Percentiles rank a stretch among this genome's conserved stretches.
Conservation (phyloP, 345 rosid genomes). For the Eucalyptus coolabah region DNA sequence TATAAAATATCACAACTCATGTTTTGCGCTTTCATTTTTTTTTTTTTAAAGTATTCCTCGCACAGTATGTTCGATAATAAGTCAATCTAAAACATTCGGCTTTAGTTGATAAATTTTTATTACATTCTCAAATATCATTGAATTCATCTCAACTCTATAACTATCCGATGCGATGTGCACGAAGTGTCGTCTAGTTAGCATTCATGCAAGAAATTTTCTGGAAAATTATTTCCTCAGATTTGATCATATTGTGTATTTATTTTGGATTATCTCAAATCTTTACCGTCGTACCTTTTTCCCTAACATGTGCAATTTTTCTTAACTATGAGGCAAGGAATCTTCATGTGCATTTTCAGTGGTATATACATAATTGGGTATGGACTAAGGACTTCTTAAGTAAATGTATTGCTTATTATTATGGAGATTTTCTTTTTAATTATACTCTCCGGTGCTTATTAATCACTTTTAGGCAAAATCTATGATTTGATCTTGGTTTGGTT, state of each 20-base stretch:
- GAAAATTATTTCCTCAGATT: neutral
- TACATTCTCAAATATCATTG: neutral
- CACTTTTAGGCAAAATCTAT: neutral
- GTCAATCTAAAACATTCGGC: neutral
- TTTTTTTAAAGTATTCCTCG: accelerated
- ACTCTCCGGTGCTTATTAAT: neutral
- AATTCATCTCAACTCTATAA: neutral
- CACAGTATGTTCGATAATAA: neutral
- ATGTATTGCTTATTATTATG: neutral
- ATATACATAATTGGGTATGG: neutral
- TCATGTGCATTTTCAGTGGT: neutral
- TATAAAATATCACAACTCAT: neutral
- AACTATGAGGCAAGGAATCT: neutral
- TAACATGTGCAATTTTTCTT: neutral
- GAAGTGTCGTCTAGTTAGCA: neutral
- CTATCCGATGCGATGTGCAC: accelerated
- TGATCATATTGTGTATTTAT: neutral
- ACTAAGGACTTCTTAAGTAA: neutral
- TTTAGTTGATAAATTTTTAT: neutral
- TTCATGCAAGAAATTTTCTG: neutral
- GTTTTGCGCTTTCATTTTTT: neutral
- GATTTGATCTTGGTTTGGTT: neutral
- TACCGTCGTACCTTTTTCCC: neutral
- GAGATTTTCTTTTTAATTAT: neutral
- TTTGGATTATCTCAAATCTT: neutral